Conservation (phyloP, 116 monocot genomes). For the Papilionanthe hybrid region DNA sequence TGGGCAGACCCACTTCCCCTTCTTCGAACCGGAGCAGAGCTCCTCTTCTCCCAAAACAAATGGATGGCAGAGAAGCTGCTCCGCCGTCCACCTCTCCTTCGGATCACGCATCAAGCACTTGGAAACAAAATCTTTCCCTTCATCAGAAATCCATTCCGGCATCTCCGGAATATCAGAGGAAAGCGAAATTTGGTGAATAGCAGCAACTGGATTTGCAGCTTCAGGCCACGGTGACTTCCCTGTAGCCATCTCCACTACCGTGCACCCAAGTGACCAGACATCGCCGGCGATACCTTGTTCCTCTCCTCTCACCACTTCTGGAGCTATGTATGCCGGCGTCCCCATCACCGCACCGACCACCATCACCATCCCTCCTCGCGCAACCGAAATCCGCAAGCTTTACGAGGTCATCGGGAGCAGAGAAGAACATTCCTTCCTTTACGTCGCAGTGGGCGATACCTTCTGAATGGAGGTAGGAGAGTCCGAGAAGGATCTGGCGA, state of each 20-base stretch:
- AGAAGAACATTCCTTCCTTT: constrained; percentile 33
- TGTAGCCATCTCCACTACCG: too few relatives aligned
- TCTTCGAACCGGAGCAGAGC: too few relatives aligned
- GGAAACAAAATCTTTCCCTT: constrained; percentile 33
- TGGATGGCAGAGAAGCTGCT: constrained; percentile 15
- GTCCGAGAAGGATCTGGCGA: constrained; percentile 17
- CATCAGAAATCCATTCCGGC: constrained; percentile 18
- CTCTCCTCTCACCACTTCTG: constrained; percentile 36
- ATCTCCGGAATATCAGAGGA: constrained; percentile 11
- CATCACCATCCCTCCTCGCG: constrained; percentile 11
- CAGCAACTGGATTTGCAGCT: constrained; percentile 2
- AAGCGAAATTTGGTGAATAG: constrained; percentile 15
- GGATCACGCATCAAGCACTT: constrained; percentile 31
- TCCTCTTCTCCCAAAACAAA: too few relatives aligned
- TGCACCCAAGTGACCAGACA: too few relatives aligned
- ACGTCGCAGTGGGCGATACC: constrained; percentile 33
- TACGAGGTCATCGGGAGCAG: constrained; percentile 27
- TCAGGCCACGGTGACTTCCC: too few relatives aligned
- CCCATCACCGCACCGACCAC: constrained; percentile 12
- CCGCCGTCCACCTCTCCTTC: constrained; percentile 22
- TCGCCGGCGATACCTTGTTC: constrained; percentile 16
- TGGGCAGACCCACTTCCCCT: too few relatives aligned
- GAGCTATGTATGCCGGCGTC: constrained; percentile 46
- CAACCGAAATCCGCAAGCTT: constrained; percentile 77
- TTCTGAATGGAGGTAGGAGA: constrained; percentile 23